Evolutionary conservation across 345 rosid genomes (phyloP).

Genomic region (Noccaea bulbosa): DNA sequence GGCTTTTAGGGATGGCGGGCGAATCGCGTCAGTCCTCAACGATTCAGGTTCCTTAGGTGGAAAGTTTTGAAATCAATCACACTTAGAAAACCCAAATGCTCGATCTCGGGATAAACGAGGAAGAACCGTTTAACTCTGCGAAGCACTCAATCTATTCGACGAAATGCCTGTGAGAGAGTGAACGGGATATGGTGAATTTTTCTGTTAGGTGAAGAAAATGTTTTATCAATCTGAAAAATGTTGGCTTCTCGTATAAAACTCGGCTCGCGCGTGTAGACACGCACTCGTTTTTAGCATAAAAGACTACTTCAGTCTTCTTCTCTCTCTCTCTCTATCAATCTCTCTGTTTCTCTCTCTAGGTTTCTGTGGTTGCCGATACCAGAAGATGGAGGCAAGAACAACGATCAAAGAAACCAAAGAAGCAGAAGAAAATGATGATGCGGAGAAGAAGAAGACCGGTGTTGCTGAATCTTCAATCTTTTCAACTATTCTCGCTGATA

Average conservation of each 20-base stretch:
- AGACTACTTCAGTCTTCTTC: neutral
- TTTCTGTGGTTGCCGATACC: neutral
- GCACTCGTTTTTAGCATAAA: neutral
- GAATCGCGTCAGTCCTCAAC: slow-evolving; percentile 3
- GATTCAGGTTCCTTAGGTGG: slow-evolving; percentile 5
- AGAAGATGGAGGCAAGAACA: slow-evolving; percentile 20
- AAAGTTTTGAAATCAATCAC: neutral
- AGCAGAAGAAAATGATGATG: slow-evolving; percentile 5
- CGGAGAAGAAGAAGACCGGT: neutral
- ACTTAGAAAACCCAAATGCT: neutral
- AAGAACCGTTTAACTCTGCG: neutral
- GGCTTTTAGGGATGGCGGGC: neutral
- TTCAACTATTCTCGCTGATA: neutral
- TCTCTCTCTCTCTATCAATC: neutral
- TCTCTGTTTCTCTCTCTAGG: neutral
- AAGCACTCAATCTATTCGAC: slow-evolving; percentile 48
- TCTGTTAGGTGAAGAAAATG: too few relatives aligned
- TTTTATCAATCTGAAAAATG: neutral
- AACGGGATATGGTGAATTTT: neutral
- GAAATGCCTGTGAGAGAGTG: slow-evolving; percentile 53
- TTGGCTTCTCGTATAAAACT: too few relatives aligned
- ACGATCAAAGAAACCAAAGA: slow-evolving; percentile 5
- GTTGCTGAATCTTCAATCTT: slow-evolving; percentile 20
- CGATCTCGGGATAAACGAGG: neutral
- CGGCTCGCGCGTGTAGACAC: neutral